A percentile compares a stretch with the other conserved stretches of the same genome.
phyloP scores from a whole-genome alignment of 495 filamentous ascomycete species.

The Amorphotheca resinae region DNA sequence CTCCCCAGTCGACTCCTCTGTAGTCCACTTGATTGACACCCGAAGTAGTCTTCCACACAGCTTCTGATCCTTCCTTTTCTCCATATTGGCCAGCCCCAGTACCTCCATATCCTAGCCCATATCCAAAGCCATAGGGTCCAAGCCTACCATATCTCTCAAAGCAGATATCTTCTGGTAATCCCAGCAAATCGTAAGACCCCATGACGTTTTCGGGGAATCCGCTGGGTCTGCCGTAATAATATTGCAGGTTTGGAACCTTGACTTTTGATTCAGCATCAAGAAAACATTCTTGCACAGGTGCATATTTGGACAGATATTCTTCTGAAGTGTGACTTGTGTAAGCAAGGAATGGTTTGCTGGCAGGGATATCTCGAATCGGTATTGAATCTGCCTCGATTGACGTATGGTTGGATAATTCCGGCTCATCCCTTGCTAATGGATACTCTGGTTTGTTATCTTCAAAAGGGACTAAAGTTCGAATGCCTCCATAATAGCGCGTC shows the following conservation, averaged over 20 bases:
- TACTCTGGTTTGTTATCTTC: constrained; percentile 62
- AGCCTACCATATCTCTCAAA: constrained; percentile 86
- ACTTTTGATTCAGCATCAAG: constrained; percentile 49
- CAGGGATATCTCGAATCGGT: constrained; percentile 27
- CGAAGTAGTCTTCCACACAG: constrained; percentile 50
- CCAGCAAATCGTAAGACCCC: constrained; percentile 71
- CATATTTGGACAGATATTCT: constrained; percentile 46
- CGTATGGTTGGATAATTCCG: constrained; percentile 23
- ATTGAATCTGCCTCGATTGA: constrained; percentile 16
- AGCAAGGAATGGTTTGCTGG: constrained; percentile 51
- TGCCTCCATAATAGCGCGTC: constrained; percentile 72
- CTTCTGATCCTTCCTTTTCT: constrained; percentile 60
- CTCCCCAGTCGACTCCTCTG: constrained; percentile 59
- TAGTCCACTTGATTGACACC: constrained; percentile 54
- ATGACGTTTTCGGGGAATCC: constrained; percentile 75
- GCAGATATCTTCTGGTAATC: constrained; percentile 75
- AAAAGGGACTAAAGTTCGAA: constrained; percentile 50
- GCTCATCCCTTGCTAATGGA: constrained; percentile 42
- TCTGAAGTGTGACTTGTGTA: constrained; percentile 54
- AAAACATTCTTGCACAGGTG: constrained; percentile 61
- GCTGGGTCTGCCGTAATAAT: constrained; percentile 57
- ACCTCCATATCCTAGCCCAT: constrained; percentile 62
- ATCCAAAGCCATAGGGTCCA: constrained; percentile 84
- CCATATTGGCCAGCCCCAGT: constrained; percentile 68
- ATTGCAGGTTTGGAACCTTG: constrained; percentile 53